Evolutionary conservation across 768 basidiomycete species (phyloP).

Genomic region (Podaxis pistillaris): DNA sequence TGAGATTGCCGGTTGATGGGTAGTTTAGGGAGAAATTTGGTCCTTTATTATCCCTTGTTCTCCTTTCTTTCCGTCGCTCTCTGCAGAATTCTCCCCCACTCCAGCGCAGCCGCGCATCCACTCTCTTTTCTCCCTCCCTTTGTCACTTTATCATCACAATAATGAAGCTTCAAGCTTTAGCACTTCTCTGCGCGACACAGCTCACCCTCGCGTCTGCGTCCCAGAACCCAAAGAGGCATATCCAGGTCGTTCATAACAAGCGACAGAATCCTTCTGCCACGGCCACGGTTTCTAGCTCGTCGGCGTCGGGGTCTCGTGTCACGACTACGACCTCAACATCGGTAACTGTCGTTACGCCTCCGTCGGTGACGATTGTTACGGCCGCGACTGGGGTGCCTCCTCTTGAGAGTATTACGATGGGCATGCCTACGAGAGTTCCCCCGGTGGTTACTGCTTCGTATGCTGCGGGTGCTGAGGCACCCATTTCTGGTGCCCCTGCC

Average conservation of each 20-base stretch:
- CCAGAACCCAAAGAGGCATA: slow-evolving; percentile 32
- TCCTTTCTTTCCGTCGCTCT: slow-evolving; percentile 12
- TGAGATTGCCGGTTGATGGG: neutral
- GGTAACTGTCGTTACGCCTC: neutral
- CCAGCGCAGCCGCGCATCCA: slow-evolving; percentile 17
- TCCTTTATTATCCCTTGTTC: neutral
- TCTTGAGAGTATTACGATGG: slow-evolving; percentile 55
- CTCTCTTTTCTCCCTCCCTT: slow-evolving; percentile 24
- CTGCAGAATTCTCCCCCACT: neutral
- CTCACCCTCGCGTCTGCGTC: slow-evolving; percentile 37
- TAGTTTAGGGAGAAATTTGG: neutral
- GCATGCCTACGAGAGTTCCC: slow-evolving; percentile 56
- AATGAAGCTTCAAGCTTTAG: slow-evolving; percentile 46
- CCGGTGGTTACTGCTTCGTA: slow-evolving; percentile 52
- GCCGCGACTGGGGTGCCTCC: slow-evolving; percentile 55
- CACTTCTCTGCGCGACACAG: slow-evolving; percentile 43
- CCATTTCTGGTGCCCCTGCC: slow-evolving; percentile 61
- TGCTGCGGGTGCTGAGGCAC: slow-evolving; percentile 57
- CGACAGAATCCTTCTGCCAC: slow-evolving; percentile 27
- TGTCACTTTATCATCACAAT: slow-evolving; percentile 21
- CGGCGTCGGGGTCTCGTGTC: slow-evolving; percentile 10
- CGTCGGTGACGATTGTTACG: slow-evolving; percentile 36
- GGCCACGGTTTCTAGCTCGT: slow-evolving; percentile 13
- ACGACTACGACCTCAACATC: slow-evolving; percentile 17
- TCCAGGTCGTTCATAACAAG: slow-evolving; percentile 34